Base-by-base conservation (phyloP, 371 early-diverging fungal genomes). In the Rhizopus stolonifer region DNA sequence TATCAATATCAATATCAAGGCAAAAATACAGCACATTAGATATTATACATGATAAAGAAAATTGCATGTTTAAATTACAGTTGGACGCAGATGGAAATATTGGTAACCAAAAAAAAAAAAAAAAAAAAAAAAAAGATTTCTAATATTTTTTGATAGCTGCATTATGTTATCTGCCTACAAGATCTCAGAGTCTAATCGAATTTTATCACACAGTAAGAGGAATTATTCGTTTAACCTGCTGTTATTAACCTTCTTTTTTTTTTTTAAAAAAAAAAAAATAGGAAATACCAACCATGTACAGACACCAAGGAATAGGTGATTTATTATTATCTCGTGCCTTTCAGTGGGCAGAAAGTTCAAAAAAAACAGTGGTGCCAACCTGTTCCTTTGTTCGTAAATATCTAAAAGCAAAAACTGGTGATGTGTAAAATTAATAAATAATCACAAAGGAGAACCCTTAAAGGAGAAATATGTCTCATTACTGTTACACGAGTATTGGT, bases 301-400 rank as follows among this genome's bases (percentile, higher is more conserved):
- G 60, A 29, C 47, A 65, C n/a, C 55, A 49, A 49, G 65, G 65
- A 3, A 24, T 65, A 46, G 65, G 65, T 38, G 65, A 65, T n/a
- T 46, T 54, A 17, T 49, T 65, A 60, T 48, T 60, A 40, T 44
- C 38, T 13, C 32, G 46, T 36, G 65, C 65, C 44, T 65, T 65
- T 47, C 60, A 53, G 59, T 65, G 65, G 65, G 56, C 53, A 31
- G 44, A 65, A 29, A 49, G 45, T 19, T 36, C 54, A 39, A 49
- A 56, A 10, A 17, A 55, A 29, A 21, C 44, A 17, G 60, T 65
- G 31, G 53, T 65, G 49, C 65, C 65, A 44, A 60, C 60, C 17
- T 65, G 65, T 56, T 59, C 60, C 6, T 65, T 65, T 60, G 65
- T 65, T 11, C 46, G 42, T 36, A 45, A 52, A 47, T 61, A 61